Percentiles rank a stretch among this genome's conserved stretches.
Conservation (phyloP, 352 stramenopile genomes). For the Pythium brachiatum region DNA sequence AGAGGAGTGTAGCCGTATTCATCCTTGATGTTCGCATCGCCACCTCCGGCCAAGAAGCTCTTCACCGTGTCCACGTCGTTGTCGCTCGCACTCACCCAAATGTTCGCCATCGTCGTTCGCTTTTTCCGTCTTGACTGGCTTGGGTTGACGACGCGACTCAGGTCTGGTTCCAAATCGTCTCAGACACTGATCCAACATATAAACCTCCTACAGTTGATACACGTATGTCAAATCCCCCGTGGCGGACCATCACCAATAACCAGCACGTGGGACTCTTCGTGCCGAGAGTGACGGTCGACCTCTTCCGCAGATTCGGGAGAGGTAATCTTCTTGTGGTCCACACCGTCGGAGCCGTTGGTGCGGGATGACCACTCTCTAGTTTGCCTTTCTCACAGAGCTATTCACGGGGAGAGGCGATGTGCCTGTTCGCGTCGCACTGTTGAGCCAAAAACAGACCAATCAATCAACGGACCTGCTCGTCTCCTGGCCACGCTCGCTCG, state of each 20-base stretch:
- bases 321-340: conserved; percentile 18
- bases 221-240: background rate
- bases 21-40: conserved; percentile 31
- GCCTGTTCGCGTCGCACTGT: conserved; percentile 5
- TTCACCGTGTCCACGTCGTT: conserved; percentile 32
- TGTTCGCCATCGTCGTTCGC: conserved; percentile 24
- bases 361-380: conserved; percentile 19
- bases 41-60: conserved; percentile 26
- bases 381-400: background rate
- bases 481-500: conserved; percentile 2
- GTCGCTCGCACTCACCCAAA: conserved; percentile 38
- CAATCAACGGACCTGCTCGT: conserved; percentile 25
- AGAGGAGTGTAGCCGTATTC: conserved; percentile 38
- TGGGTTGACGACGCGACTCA: conserved; percentile 4
- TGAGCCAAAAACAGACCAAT: conserved; percentile 28
- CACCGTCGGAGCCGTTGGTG: conserved; percentile 3
- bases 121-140: conserved; percentile 14
- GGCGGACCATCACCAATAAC: conserved; percentile 6
- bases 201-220: conserved; percentile 7
- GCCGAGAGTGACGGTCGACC: conserved; percentile 14
- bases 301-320: conserved; percentile 4
- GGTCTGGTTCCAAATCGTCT: conserved; percentile 12
- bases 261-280: background rate
- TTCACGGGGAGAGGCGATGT: conserved; percentile 6
- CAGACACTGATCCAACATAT: conserved; percentile 8